Conservation (phyloP, 495 filamentous ascomycete genomes). For the Aspergillus bertholletiae region DNA sequence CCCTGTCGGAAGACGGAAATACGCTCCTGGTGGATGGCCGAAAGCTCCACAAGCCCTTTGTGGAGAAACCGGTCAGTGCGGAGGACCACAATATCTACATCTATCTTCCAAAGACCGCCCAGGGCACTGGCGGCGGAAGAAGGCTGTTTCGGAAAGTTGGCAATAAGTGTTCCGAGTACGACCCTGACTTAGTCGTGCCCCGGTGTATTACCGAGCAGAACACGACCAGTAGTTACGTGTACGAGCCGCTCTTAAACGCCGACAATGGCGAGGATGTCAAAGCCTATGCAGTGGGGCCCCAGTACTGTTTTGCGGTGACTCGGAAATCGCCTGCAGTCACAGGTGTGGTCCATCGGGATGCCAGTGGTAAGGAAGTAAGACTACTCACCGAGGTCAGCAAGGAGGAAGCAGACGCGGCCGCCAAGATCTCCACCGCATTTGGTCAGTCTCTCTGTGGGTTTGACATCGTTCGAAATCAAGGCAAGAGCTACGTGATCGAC, state of each 20-base stretch:
- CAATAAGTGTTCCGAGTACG: not conserved
- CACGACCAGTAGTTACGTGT: not conserved
- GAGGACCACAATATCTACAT: not conserved
- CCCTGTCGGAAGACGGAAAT: not conserved
- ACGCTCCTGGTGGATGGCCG: not conserved
- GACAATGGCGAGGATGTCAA: not conserved
- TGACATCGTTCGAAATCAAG: not conserved
- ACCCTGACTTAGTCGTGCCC: not conserved
- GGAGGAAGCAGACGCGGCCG: not conserved
- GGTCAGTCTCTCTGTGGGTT: not conserved
- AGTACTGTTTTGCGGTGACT: not conserved
- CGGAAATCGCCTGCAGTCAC: not conserved
- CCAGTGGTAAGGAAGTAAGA: not conserved
- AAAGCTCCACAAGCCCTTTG: not conserved
- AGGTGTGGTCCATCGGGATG: not conserved
- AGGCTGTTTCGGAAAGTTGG: not conserved
- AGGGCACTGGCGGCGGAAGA: not conserved
- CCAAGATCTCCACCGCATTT: not conserved
- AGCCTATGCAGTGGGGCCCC: not conserved
- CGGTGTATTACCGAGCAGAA: not conserved
- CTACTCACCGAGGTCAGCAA: not conserved
- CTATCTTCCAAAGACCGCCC: not conserved
- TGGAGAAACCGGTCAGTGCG: not conserved
- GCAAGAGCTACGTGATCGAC: not conserved
- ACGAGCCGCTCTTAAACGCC: not conserved